Evolutionary conservation across 1,284 basidiomycete genomes (phyloP).

Genomic region (Leccinum cinnamomeum): DNA sequence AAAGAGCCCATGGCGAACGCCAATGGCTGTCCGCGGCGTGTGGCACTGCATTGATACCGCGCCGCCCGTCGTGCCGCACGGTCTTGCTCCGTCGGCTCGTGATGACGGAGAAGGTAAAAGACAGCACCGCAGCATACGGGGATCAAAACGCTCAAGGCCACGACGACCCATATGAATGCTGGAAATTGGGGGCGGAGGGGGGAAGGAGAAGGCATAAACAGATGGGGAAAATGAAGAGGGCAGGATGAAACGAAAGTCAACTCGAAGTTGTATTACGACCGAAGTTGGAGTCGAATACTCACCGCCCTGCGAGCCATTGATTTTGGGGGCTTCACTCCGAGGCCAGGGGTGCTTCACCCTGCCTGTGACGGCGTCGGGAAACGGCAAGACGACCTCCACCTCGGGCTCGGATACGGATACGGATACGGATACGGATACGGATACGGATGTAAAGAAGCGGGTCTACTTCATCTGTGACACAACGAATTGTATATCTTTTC

Average conservation of each 20-base stretch:
- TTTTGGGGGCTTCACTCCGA: constrained; percentile 40
- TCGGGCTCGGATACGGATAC: neutral
- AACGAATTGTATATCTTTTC: neutral
- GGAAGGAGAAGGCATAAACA: constrained; percentile 2
- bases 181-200: neutral
- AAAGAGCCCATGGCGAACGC: constrained; percentile 3
- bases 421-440: neutral
- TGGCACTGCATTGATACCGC: constrained; percentile 15
- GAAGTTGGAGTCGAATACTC: constrained; percentile 11
- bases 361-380: neutral
- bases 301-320: constrained; percentile 48
- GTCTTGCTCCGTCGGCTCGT: constrained; percentile 36
- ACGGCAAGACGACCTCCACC: neutral
- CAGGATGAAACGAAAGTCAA: neutral
- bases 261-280: neutral
- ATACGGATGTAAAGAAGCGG: neutral
- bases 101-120: constrained; percentile 44
- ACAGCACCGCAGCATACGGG: constrained; percentile 43
- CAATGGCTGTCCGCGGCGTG: constrained; percentile 14
- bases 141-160: constrained; percentile 46
- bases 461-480: neutral
- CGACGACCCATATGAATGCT: constrained; percentile 49
- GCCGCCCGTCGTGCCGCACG: constrained; percentile 23
- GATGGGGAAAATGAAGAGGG: neutral
- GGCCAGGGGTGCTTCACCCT: constrained; percentile 7